Evolutionary conservation across 345 rosid genomes (phyloP), one percentile per base, ranked within the genome.

Genomic region (Syzygium aromaticum): DNA sequence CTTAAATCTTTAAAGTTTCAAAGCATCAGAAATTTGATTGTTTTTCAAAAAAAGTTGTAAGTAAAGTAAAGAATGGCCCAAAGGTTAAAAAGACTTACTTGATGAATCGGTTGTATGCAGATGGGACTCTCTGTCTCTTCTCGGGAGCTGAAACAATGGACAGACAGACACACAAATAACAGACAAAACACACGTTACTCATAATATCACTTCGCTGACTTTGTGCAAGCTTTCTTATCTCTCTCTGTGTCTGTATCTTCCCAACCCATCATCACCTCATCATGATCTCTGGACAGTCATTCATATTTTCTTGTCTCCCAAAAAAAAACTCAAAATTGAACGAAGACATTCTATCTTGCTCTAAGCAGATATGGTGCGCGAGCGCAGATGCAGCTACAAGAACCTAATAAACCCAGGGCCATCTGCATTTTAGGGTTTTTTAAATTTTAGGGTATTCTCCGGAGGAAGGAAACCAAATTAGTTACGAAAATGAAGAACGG

Each of bases 81-180:
- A 28, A 57, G 84, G 38, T 28, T 54, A 57, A 19, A 57, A 19
- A 9, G 53, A 89, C 97, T 92, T 89, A 98, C 99, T 98, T 98
- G 95, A 98, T 98, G 93, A 98, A 98, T 93, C 99, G 96, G 92
- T 98, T 98, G 95, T 98, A 98, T 77, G 99, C 99, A 84, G 99
- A 98, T 90, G 99, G 99, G 93, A 98, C 99, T 95, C 99, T 93
- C 93, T 96, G 98, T 93, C 99, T 93, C 94, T 98, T 98, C 93
- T 96, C 99, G 56, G 99, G 99, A 90, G 98, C 99, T 98, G 99
- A 91, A 92, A 89, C 92, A 59, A 52, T 84, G 88, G 91, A 93
- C 56, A 54, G 15, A 30, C 84, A 73, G 40, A 88, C 27, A 83
- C 33, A 46, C 33, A 28, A 21, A 46, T 77, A 84, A 93, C 92